These are phyloP conservation scores for Fraxinus cuspidata DNA, from an alignment of 257 asterid genomes.

Conservation along the genomic window DNA sequence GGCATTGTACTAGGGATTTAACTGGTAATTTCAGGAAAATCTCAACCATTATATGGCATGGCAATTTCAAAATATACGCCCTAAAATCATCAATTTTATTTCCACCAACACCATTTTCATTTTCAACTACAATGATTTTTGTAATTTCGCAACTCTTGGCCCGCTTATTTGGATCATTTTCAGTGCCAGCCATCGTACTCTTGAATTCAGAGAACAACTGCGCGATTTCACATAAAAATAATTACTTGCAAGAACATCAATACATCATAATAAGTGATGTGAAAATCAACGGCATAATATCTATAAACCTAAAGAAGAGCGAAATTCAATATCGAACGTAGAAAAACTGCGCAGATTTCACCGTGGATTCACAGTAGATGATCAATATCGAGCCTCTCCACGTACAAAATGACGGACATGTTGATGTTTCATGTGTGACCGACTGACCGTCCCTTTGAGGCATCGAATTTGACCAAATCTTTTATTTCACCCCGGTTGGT, in stretches of 20 bases:
- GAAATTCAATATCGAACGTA: too few species aligned
- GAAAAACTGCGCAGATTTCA: too few species aligned
- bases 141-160: not conserved
- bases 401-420: too few species aligned
- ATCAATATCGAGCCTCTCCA: too few species aligned
- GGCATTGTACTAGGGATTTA: slow-evolving; percentile 1
- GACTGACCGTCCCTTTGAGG: too few species aligned
- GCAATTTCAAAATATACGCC: not conserved
- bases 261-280: too few species aligned
- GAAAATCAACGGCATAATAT: too few species aligned
- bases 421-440: too few species aligned
- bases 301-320: too few species aligned
- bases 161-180: not conserved
- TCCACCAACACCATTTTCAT: not conserved
- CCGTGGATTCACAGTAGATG: too few species aligned
- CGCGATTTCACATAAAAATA: not conserved
- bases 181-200: not conserved
- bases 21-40: slow-evolving; percentile 4
- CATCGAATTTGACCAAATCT: too few species aligned
- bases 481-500: too few species aligned
- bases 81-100: not conserved
- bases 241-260: not conserved
- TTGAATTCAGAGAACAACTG: not conserved
- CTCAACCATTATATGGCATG: not conserved
- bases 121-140: not conserved